Conservation (phyloP, 345 rosid genomes). For the Pistacia vera region DNA sequence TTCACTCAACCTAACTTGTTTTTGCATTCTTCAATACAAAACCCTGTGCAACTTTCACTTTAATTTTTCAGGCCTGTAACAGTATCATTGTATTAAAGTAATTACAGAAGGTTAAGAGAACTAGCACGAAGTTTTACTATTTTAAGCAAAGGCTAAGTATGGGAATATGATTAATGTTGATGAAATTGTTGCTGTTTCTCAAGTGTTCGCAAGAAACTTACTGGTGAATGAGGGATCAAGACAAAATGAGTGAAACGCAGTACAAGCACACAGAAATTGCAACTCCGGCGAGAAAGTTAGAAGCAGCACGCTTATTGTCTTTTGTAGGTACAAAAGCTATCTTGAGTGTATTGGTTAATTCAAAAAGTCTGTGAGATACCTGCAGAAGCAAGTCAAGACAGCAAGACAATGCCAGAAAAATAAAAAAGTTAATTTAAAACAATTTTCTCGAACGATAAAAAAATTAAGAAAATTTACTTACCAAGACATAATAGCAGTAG, state of each 20-base stretch:
- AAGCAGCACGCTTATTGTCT: constrained; percentile 66
- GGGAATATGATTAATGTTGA: constrained; percentile 4
- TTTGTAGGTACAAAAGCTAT: constrained; percentile 72
- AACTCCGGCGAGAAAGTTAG: constrained; percentile 65
- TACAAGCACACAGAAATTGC: constrained; percentile 61
- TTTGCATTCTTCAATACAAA: constrained; percentile 18
- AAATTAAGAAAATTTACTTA: constrained; percentile 33
- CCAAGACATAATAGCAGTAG: constrained; percentile 86
- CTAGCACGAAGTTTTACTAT: background rate
- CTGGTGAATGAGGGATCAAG: constrained; percentile 70
- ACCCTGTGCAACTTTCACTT: constrained; percentile 7
- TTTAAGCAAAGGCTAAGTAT: background rate
- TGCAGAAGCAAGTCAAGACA: constrained; percentile 33
- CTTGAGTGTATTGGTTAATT: constrained; percentile 79
- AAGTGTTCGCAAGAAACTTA: constrained; percentile 35
- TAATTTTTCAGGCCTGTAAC: constrained; percentile 37
- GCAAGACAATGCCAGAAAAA: constrained; percentile 4
- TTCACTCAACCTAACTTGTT: constrained; percentile 21
- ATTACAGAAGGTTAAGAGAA: constrained; percentile 7
- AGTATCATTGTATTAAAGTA: background rate
- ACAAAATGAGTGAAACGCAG: constrained; percentile 65
- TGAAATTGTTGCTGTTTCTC: background rate
- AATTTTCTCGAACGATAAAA: constrained; percentile 2
- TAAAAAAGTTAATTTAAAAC: background rate
- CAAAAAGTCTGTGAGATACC: constrained; percentile 85